These are phyloP conservation scores for Metschnikowia picachoensis DNA, from an alignment of 805 yeast genomes.

Conservation along the genomic window DNA sequence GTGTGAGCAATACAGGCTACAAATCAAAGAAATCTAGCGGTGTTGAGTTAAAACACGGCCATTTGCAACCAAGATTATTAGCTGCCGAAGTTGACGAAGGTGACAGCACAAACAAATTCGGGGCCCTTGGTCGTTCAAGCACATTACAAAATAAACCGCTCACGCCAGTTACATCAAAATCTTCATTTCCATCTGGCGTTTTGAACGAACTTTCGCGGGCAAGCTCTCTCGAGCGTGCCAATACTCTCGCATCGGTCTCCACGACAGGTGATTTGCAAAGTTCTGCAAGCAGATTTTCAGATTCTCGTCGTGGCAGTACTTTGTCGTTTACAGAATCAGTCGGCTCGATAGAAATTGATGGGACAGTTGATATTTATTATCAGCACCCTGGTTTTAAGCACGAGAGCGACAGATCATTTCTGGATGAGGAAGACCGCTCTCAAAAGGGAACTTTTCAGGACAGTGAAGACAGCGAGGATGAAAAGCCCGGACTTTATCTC, in stretches of 20 bases:
- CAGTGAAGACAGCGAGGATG: slow-evolving; percentile 29
- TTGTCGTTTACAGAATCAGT: slow-evolving; percentile 24
- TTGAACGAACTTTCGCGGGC: slow-evolving; percentile 19
- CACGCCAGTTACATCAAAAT: slow-evolving; percentile 14
- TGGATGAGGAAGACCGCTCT: slow-evolving; percentile 10
- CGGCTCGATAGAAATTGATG: slow-evolving; percentile 28
- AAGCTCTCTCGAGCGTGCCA: slow-evolving; percentile 29
- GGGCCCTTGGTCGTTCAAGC: slow-evolving; percentile 10
- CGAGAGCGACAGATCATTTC: slow-evolving; percentile 24
- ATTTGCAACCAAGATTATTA: slow-evolving; percentile 58
- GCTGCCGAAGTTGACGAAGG: slow-evolving; percentile 72
- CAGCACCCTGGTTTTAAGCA: slow-evolving; percentile 39
- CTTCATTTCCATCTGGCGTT: slow-evolving; percentile 12
- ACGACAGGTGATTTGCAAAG: slow-evolving; percentile 19
- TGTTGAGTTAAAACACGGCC: slow-evolving; percentile 59
- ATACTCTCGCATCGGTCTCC: slow-evolving; percentile 26
- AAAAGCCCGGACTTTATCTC: slow-evolving; percentile 44
- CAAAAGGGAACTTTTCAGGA: slow-evolving; percentile 10
- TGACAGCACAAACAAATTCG: slow-evolving; percentile 14
- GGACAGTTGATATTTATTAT: slow-evolving; percentile 31
- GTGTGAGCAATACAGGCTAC: slow-evolving; percentile 5
- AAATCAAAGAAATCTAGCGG: slow-evolving; percentile 37
- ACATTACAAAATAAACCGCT: slow-evolving; percentile 8
- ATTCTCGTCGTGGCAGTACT: slow-evolving; percentile 20
- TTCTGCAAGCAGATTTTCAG: slow-evolving; percentile 15